A percentile compares a stretch with the other conserved stretches of the same genome.
Evolutionary conservation across 371 early-diverging fungal genomes (phyloP).

Genomic region (Mucor sp.): DNA sequence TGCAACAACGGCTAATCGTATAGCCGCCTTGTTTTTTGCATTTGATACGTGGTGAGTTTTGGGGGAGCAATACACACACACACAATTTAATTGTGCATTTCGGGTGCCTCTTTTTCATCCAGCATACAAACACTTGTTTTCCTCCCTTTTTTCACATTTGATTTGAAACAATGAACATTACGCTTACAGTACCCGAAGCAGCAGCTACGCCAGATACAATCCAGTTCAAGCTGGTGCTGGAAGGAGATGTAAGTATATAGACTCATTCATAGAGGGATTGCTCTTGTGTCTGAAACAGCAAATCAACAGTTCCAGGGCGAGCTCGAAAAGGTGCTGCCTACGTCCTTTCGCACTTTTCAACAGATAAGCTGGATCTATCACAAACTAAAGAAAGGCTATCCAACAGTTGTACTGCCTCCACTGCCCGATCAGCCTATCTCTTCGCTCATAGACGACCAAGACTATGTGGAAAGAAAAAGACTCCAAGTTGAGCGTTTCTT

Average conservation of each 20-base stretch:
- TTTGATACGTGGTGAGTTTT: not conserved
- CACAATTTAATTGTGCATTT: slow-evolving; percentile 1
- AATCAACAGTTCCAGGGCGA: slow-evolving; percentile 17
- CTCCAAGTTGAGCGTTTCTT: slow-evolving; percentile 58
- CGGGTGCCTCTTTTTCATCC: not conserved
- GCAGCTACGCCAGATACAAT: slow-evolving; percentile 65
- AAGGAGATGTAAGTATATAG: slow-evolving; percentile 28
- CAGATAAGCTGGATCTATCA: slow-evolving; percentile 64
- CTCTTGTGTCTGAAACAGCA: not conserved
- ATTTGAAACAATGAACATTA: slow-evolving; percentile 4
- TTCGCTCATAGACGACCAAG: slow-evolving; percentile 60
- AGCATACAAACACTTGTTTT: not conserved
- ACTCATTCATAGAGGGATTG: not conserved
- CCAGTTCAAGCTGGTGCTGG: slow-evolving; percentile 60
- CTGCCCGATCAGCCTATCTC: slow-evolving; percentile 55
- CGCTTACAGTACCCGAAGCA: slow-evolving; percentile 54
- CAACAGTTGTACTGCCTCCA: slow-evolving; percentile 53
- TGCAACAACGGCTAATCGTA: not conserved
- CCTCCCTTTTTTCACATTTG: not conserved
- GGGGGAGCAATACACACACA: not conserved
- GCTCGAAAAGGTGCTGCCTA: slow-evolving; percentile 9
- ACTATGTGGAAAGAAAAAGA: slow-evolving; percentile 63
- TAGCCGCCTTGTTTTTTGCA: not conserved
- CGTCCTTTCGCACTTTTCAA: slow-evolving; percentile 61
- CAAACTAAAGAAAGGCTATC: slow-evolving; percentile 39